Evolutionary conservation across 176 grass and related monocot genomes (phyloP), one percentile per base, ranked within the genome.

Genomic region (Rhynchospora tenuis): DNA sequence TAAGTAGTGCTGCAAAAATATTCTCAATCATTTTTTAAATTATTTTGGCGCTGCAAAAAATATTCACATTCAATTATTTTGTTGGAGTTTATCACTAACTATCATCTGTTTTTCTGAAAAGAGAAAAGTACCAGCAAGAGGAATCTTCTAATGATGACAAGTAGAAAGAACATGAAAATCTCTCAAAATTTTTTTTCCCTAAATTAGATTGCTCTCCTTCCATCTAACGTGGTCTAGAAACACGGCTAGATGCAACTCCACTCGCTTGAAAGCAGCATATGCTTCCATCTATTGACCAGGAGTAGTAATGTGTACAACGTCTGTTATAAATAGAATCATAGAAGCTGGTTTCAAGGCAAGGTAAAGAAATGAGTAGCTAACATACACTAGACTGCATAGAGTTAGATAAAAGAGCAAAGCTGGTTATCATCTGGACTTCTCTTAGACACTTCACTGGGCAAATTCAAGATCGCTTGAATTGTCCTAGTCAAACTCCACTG

Each of bases 391-490:
- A 38, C 33, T 54, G 6, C 11, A 26, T 54, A 52, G 23, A 51
- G 68, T 47, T 22, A 15, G 17, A 52, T 28, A 28, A 75, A 75
- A 13, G 2, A 73, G 16, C 7, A 72, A 86, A 83, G 59, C 45
- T 89, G 45, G 19, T 11, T 87, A 13, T 45, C 46, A 64, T 28
- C 20, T 27, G 80, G 81, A 92, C 74, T 85, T 85, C 77, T 77
- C 81, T 4, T 16, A 69, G 17, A 44, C 17, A 44, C 7, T 44
- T 44, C 15, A 69, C 3, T 29, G 24, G 46, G 47, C 7, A 51
- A 51, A 51, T 12, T 51, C 9, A 51, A 51, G 48, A 8, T 10
- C 48, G 11, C 4, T 51, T 51, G 48, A 51, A 12, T 12, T 51
- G 48, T 12, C 9, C 48, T 51, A 51, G 48, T 51, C 48, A 51